These are phyloP conservation scores for Rosa lucieae DNA, from an alignment of 306 rosid species.

Conservation along the genomic window DNA sequence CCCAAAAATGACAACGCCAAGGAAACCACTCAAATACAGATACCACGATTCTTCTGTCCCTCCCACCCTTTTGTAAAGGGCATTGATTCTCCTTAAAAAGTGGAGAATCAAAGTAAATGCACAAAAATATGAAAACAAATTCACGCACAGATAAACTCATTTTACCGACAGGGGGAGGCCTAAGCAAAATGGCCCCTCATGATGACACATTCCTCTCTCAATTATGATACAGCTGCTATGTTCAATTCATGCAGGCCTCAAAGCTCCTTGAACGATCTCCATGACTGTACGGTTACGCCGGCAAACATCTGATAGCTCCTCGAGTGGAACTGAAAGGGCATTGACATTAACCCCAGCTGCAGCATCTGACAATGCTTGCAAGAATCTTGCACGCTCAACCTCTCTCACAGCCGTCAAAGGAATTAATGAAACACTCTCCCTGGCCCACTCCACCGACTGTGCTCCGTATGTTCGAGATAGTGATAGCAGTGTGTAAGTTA, in stretches of 20 bases:
- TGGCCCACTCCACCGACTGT: conserved; percentile 85
- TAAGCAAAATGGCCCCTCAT: conserved; percentile 70
- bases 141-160: conserved; percentile 45
- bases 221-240: conserved; percentile 56
- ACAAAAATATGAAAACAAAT: conserved; percentile 35
- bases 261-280: conserved; percentile 96
- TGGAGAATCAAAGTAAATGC: conserved; percentile 73
- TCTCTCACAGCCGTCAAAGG: conserved; percentile 89
- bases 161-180: conserved; percentile 52
- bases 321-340: conserved; percentile 53
- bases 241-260: conserved; percentile 95
- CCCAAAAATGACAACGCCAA: conserved; percentile 47
- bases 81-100: conserved; percentile 82
- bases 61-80: conserved; percentile 56
- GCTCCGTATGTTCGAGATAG: conserved; percentile 69
- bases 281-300: conserved; percentile 91
- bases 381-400: conserved; percentile 74
- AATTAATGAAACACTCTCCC: conserved; percentile 63
- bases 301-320: conserved; percentile 91
- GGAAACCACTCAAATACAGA: conserved; percentile 56
- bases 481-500: conserved; percentile 71
- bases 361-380: conserved; percentile 80
- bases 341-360: conserved; percentile 70
- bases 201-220: conserved; percentile 40
- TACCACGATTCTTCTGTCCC: conserved; percentile 44